Base-by-base conservation (phyloP, 2,329 filamentous ascomycete species). In the Ilyonectria sp. region DNA sequence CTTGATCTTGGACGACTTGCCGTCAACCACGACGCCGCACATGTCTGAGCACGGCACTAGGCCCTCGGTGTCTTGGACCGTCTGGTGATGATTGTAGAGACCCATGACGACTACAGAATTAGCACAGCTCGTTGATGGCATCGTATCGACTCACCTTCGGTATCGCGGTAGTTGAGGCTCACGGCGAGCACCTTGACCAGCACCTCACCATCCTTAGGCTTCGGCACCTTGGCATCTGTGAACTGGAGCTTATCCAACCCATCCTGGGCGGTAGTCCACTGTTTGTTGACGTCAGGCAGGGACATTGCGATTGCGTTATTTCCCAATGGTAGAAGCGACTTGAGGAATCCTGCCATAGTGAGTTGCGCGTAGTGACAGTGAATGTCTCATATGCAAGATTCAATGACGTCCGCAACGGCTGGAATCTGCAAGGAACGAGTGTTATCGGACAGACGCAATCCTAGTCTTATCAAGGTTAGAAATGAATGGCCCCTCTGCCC, bases 1-100 rank as follows among this genome's bases (percentile, higher is more conserved):
- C 60, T 84, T 82, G 82, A 88, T 88, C 37, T 74, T 72, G 6
- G 69, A 52, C 6, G 81, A 80, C 3, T 79, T 76, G 10, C 83
- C 80, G n/a, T 80, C 82, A 2, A 87, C 81, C 52, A 93, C 82
- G 9, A 84, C 84, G 50, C 91, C 92, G 79, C 90, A 92, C 85
- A 92, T 92, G 79, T 94, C 92, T 23, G 90, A 92, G 78, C 89
- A 91, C 1, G 91, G 90, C 1, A 93, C 88, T 13, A 93, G 73
- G 62, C 83, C 66, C 60, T 79, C 60, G 59, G 78, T 69, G 43
- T 78, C 70, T 15, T 78, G 67, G 52, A 89, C 80, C 4, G 85
- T 84, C 71, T 86, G 85, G 81, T 93, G 90, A 79, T 93, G 90
- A 75, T 84, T 89, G 81, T 93, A 93, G 13, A 89, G 82, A 33